Conservation (phyloP, 164 flowering plant species). For the Sextonia rubra region DNA sequence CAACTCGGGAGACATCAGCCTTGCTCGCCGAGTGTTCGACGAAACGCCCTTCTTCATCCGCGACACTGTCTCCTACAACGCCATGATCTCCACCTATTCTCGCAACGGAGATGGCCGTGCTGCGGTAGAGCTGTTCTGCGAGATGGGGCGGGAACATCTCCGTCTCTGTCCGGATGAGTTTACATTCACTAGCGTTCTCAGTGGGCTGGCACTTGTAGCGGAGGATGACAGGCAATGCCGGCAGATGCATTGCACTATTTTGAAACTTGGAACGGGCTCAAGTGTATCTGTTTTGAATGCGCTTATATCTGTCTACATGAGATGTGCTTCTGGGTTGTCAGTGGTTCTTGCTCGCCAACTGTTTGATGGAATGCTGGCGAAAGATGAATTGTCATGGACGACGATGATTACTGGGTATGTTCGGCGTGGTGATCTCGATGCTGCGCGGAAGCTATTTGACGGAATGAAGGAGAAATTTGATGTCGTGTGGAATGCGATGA, state of each 20-base stretch:
- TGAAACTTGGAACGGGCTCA: slow-evolving; percentile 47
- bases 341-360: slow-evolving; percentile 46
- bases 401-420: slow-evolving; percentile 79
- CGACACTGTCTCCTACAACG: slow-evolving; percentile 58
- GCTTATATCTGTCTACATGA: slow-evolving; percentile 54
- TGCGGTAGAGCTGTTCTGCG: slow-evolving; percentile 43
- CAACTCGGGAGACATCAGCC: slow-evolving; percentile 24
- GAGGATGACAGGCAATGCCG: slow-evolving; percentile 37
- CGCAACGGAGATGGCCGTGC: slow-evolving; percentile 49
- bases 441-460: slow-evolving; percentile 37
- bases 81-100: slow-evolving; percentile 60
- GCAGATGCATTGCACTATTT: slow-evolving; percentile 49
- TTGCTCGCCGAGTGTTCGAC: slow-evolving; percentile 41
- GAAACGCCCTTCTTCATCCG: slow-evolving; percentile 40
- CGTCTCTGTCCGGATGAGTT: slow-evolving; percentile 44
- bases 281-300: slow-evolving; percentile 60
- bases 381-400: slow-evolving; percentile 72
- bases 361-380: slow-evolving; percentile 53
- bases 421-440: slow-evolving; percentile 36
- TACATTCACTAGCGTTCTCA: slow-evolving; percentile 48
- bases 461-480: slow-evolving; percentile 36
- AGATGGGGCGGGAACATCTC: slow-evolving; percentile 38
- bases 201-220: slow-evolving; percentile 39
- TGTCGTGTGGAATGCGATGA: slow-evolving; percentile 58
- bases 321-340: slow-evolving; percentile 36